Percentiles rank a stretch among this genome's conserved stretches.
Conservation (phyloP, 768 basidiomycete genomes). For the Tricholoma terreum region DNA sequence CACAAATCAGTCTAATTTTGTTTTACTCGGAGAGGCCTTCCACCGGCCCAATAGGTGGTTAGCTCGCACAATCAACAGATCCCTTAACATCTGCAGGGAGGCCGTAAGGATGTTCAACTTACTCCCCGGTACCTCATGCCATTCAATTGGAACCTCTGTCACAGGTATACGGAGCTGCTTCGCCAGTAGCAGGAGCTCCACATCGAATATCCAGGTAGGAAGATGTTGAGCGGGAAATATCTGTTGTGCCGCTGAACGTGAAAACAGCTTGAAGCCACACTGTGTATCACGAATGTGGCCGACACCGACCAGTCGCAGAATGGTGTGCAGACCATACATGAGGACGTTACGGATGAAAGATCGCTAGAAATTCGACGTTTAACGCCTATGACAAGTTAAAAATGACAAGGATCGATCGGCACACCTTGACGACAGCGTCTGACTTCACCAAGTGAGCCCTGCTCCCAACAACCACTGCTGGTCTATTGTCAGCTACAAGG, state of each 20-base stretch:
- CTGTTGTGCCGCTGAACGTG: slow-evolving; percentile 72
- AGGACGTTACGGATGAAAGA: slow-evolving; percentile 86
- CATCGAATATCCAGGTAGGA: slow-evolving; percentile 94
- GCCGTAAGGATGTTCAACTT: slow-evolving; percentile 86
- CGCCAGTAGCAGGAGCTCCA: slow-evolving; percentile 85
- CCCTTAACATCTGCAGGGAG: slow-evolving; percentile 85
- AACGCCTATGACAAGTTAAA: not conserved
- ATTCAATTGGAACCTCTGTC: slow-evolving; percentile 81
- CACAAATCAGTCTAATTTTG: slow-evolving; percentile 14
- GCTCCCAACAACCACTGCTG: slow-evolving; percentile 79
- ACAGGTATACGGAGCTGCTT: slow-evolving; percentile 77
- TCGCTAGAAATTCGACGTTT: slow-evolving; percentile 50
- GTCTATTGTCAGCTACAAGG: slow-evolving; percentile 44
- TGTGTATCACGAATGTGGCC: slow-evolving; percentile 92
- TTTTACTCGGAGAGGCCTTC: slow-evolving; percentile 34
- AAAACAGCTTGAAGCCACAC: slow-evolving; percentile 96
- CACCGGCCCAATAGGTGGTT: slow-evolving; percentile 83
- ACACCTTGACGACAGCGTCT: slow-evolving; percentile 89
- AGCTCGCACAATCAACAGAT: slow-evolving; percentile 77
- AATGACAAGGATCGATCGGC: slow-evolving; percentile 12
- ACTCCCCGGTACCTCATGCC: slow-evolving; percentile 93
- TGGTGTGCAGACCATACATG: slow-evolving; percentile 91
- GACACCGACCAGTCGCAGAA: slow-evolving; percentile 85
- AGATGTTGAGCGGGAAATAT: slow-evolving; percentile 89
- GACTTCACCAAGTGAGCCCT: slow-evolving; percentile 90